Evolutionary conservation across 441 rosid genomes (phyloP).

Genomic region (Mallotus japonicus): DNA sequence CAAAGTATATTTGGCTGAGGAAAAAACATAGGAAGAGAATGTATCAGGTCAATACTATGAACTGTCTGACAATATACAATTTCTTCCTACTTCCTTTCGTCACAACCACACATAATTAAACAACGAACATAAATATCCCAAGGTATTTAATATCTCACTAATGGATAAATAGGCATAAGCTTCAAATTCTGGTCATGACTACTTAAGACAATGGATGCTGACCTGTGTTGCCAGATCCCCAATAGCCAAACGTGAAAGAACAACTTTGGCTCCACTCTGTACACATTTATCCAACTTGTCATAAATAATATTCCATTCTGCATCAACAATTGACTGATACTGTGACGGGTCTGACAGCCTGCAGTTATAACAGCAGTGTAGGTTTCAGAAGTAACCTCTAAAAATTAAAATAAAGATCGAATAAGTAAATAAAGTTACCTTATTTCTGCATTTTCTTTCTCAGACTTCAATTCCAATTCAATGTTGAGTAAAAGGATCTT

Average conservation of each 20-base stretch:
- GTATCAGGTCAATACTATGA: not conserved
- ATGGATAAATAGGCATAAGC: not conserved
- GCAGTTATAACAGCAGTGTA: conserved; percentile 21
- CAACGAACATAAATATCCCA: not conserved
- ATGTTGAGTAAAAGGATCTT: conserved; percentile 82
- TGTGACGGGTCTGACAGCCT: conserved; percentile 96
- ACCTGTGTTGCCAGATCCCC: conserved; percentile 99
- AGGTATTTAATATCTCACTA: not conserved
- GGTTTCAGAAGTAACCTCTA: conserved; percentile 8
- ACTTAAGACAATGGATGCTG: not conserved
- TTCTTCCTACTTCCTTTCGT: not conserved
- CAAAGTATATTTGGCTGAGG: not conserved
- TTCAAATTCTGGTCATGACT: not conserved
- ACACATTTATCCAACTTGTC: conserved; percentile 97
- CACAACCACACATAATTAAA: not conserved
- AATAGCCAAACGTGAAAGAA: conserved; percentile 96
- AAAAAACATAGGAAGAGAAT: not conserved
- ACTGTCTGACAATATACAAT: not conserved
- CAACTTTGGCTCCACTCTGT: conserved; percentile 87
- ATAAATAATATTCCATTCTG: conserved; percentile 99
- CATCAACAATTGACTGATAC: conserved; percentile 99
- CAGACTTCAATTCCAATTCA: conserved; percentile 95
- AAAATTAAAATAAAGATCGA: not conserved
- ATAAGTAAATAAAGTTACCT: conserved; percentile 40
- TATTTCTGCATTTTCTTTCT: conserved; percentile 99